Evolutionary conservation across 257 asterid species (phyloP).

Genomic region (Perilla frutescens): DNA sequence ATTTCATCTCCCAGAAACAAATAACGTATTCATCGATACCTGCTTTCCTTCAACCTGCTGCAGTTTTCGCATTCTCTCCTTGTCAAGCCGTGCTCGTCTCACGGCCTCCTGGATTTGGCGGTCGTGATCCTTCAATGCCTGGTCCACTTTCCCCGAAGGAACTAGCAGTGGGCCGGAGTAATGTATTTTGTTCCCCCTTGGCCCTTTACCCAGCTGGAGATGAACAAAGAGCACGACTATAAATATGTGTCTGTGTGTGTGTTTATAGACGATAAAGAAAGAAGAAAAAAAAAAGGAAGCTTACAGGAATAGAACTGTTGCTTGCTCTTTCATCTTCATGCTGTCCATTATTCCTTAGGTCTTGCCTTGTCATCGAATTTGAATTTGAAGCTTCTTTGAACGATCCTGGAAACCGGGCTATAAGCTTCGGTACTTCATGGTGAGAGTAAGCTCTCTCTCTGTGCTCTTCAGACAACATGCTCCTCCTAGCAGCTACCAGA

Average conservation of each 20-base stretch:
- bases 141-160: conserved; percentile 89
- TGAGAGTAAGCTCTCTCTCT: conserved; percentile 60
- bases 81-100: conserved; percentile 87
- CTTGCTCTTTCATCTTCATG: conserved; percentile 58
- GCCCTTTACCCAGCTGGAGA: conserved; percentile 72
- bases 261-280: no score
- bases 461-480: conserved; percentile 73
- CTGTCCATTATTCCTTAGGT: conserved; percentile 51
- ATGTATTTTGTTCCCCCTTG: conserved; percentile 83
- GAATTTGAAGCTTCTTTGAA: conserved; percentile 80
- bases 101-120: conserved; percentile 94
- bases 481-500: conserved; percentile 83
- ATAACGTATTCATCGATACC: conserved; percentile 61
- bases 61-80: conserved; percentile 69
- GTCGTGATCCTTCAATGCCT: conserved; percentile 86
- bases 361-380: conserved; percentile 54
- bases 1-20: conserved; percentile 72
- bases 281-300: not conserved
- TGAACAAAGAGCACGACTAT: not conserved
- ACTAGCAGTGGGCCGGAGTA: conserved; percentile 92
- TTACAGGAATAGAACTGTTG: conserved; percentile 70
- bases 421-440: conserved; percentile 73
- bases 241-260: no score
- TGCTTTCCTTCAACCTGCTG: conserved; percentile 69
- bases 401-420: conserved; percentile 83